Conservation (phyloP, 768 basidiomycete genomes). For the Stropharia rugosoannulata region DNA sequence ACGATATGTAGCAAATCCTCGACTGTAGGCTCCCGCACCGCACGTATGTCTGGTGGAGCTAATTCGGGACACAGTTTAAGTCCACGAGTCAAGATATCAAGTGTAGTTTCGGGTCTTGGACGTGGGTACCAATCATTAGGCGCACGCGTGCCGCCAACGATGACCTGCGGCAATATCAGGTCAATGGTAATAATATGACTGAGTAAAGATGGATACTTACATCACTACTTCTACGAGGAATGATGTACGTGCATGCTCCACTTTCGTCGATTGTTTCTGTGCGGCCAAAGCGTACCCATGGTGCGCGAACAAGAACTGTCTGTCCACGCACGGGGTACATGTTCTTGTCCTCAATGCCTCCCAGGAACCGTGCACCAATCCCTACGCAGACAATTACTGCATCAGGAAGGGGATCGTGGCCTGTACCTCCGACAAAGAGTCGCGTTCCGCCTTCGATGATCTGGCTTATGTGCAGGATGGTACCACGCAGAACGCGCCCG, state of each 20-base stretch:
- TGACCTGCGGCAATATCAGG: conserved; percentile 28
- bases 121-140: conserved; percentile 69
- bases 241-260: conserved; percentile 58
- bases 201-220: conserved; percentile 25
- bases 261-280: conserved; percentile 37
- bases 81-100: conserved; percentile 52
- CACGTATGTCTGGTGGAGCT: conserved; percentile 52
- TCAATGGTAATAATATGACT: neutral
- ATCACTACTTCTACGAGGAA: conserved; percentile 60
- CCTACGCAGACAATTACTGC: conserved; percentile 74
- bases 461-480: conserved; percentile 69
- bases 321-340: conserved; percentile 84
- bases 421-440: conserved; percentile 28
- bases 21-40: conserved; percentile 41
- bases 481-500: conserved; percentile 57
- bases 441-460: conserved; percentile 59
- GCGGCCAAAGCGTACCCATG: conserved; percentile 59
- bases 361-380: conserved; percentile 69
- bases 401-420: conserved; percentile 33
- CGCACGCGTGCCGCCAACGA: conserved; percentile 61
- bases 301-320: conserved; percentile 73
- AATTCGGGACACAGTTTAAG: conserved; percentile 57
- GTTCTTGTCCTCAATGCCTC: conserved; percentile 77
- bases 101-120: conserved; percentile 61
- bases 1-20: conserved; percentile 50